A percentile compares a stretch with the other conserved stretches of the same genome.
Evolutionary conservation across 179 eudicot species (phyloP).

Genomic region (Pouteria campechiana): DNA sequence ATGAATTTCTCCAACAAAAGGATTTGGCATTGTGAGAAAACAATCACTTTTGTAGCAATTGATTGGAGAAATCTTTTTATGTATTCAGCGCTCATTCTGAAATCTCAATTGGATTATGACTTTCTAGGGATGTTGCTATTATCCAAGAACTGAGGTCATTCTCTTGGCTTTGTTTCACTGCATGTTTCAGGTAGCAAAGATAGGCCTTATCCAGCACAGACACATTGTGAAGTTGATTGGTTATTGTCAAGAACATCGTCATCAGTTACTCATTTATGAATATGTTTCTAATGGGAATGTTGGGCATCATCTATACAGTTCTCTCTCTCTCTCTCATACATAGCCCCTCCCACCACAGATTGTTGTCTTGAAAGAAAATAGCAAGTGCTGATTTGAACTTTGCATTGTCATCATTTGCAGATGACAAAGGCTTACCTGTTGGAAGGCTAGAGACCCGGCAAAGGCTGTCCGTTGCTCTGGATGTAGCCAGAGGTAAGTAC

Average conservation of each 20-base stretch:
- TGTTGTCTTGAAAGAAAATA: no score
- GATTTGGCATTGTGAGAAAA: no score
- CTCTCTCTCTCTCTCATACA: slow-evolving; percentile 2
- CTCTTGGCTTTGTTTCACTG: not conserved
- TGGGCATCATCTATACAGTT: slow-evolving; percentile 30
- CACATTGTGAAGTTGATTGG: slow-evolving; percentile 29
- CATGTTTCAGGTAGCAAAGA: slow-evolving; percentile 20
- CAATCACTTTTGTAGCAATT: no score
- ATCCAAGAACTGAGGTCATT: no score
- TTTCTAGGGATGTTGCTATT: no score
- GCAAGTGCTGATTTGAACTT: not conserved
- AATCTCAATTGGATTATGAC: no score
- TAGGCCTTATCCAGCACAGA: slow-evolving; percentile 19
- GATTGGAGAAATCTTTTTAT: no score
- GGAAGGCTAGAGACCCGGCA: slow-evolving; percentile 32
- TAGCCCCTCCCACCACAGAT: no score
- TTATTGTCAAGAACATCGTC: slow-evolving; percentile 27
- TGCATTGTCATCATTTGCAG: not conserved
- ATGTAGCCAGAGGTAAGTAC: slow-evolving; percentile 33
- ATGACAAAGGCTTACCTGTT: slow-evolving; percentile 11
- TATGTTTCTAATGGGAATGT: slow-evolving; percentile 33
- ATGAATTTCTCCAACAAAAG: no score
- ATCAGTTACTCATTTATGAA: slow-evolving; percentile 28
- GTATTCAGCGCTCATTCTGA: no score
- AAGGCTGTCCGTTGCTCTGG: slow-evolving; percentile 25